These are phyloP conservation scores for Teratosphaeria gauchensis DNA, from an alignment of 2,329 filamentous ascomycete genomes.

Conservation along the genomic window DNA sequence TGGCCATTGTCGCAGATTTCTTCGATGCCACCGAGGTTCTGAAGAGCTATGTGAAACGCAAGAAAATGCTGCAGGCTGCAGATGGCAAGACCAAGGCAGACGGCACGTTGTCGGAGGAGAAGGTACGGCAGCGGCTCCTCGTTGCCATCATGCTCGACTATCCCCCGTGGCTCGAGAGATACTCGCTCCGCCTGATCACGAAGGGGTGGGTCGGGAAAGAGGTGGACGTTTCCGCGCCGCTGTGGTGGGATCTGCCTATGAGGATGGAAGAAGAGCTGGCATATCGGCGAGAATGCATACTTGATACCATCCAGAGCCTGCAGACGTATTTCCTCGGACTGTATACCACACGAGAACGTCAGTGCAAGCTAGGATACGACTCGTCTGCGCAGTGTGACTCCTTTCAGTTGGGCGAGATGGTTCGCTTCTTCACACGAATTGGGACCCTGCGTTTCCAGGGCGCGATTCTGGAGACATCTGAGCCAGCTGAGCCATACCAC, in stretches of 20 bases:
- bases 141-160: conserved; percentile 57
- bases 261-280: conserved; percentile 62
- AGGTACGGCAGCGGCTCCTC: conserved; percentile 59
- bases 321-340: conserved; percentile 57
- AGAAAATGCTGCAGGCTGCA: conserved; percentile 32
- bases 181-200: conserved; percentile 57
- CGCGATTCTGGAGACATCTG: conserved; percentile 28
- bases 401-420: conserved; percentile 69
- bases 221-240: conserved; percentile 32
- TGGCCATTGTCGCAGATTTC: conserved; percentile 62
- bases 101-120: conserved; percentile 47
- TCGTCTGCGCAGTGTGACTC: conserved; percentile 63
- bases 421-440: conserved; percentile 58
- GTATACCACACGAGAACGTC: conserved; percentile 57
- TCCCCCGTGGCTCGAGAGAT: conserved; percentile 48
- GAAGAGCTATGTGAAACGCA: conserved; percentile 42
- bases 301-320: conserved; percentile 60
- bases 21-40: conserved; percentile 56
- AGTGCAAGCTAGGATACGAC: conserved; percentile 68
- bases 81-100: conserved; percentile 35
- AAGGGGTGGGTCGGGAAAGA: conserved; percentile 53
- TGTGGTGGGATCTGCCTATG: conserved; percentile 66
- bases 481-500: conserved; percentile 42
- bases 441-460: conserved; percentile 49
- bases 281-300: conserved; percentile 54